Evolutionary conservation across 2,329 filamentous ascomycete genomes (phyloP).

Genomic region (Fusarium sp.): DNA sequence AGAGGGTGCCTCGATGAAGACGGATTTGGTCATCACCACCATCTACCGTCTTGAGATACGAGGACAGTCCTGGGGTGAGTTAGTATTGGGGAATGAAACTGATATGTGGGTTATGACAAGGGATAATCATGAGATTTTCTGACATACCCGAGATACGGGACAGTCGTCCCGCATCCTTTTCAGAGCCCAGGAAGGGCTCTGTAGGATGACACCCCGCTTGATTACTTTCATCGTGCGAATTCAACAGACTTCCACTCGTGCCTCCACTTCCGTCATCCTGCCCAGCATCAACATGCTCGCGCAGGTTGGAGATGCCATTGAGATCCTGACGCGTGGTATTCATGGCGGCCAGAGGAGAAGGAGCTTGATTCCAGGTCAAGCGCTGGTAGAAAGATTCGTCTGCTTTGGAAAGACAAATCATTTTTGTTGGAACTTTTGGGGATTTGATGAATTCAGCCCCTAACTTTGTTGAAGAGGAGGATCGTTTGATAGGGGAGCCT

Average conservation of each 20-base stretch:
- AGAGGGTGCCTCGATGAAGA: constrained; percentile 46
- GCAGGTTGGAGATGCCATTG: constrained; percentile 64
- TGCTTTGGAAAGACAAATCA: constrained; percentile 67
- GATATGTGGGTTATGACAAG: not conserved
- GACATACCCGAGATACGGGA: constrained; percentile 43
- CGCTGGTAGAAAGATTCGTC: constrained; percentile 61
- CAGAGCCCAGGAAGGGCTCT: constrained; percentile 23
- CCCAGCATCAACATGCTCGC: constrained; percentile 53
- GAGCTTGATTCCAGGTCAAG: constrained; percentile 65
- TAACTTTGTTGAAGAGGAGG: not conserved
- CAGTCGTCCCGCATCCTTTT: constrained; percentile 46
- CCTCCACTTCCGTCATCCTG: constrained; percentile 48
- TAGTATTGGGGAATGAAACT: not conserved
- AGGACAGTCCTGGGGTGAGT: constrained; percentile 41
- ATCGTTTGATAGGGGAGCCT: not conserved
- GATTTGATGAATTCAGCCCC: not conserved
- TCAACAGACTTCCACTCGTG: constrained; percentile 31
- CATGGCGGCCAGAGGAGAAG: constrained; percentile 58
- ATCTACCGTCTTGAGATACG: constrained; percentile 47
- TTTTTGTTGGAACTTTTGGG: constrained; percentile 1
- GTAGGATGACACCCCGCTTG: constrained; percentile 32
- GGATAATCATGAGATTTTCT: constrained; percentile 1
- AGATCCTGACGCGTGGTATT: constrained; percentile 65
- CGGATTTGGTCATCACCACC: constrained; percentile 55
- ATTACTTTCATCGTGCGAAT: constrained; percentile 43